These are phyloP conservation scores for Macrophomina tecta DNA, from an alignment of 2,329 filamentous ascomycete species.

Conservation along the genomic window DNA sequence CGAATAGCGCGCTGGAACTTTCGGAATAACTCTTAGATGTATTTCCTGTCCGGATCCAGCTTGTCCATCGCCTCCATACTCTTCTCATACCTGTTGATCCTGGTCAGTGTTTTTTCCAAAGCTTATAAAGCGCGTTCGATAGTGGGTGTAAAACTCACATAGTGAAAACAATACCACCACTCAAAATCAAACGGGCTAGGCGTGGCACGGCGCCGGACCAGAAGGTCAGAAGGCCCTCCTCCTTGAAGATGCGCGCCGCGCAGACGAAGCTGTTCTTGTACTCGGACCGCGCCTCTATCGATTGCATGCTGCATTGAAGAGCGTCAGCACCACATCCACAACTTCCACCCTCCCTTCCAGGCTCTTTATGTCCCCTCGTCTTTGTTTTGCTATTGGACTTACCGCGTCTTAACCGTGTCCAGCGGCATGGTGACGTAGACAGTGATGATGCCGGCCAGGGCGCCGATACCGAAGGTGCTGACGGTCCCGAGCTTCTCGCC, in stretches of 20 bases:
- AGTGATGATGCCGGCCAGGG: constrained; percentile 86
- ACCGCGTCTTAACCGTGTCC: constrained; percentile 88
- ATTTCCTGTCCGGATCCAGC: constrained; percentile 82
- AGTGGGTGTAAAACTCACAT: constrained; percentile 81
- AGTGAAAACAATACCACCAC: constrained; percentile 96
- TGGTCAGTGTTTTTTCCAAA: neutral
- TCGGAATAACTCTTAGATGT: constrained; percentile 61
- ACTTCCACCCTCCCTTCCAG: neutral
- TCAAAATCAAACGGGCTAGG: constrained; percentile 82
- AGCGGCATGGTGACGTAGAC: constrained; percentile 75
- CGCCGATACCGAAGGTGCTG: constrained; percentile 90
- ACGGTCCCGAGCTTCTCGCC: constrained; percentile 91
- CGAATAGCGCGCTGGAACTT: neutral
- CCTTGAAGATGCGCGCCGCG: constrained; percentile 79
- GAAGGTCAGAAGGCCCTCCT: constrained; percentile 88
- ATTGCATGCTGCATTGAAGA: constrained; percentile 75
- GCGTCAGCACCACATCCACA: constrained; percentile 43
- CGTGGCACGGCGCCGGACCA: constrained; percentile 93
- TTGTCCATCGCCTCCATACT: constrained; percentile 84
- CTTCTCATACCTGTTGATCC: constrained; percentile 75
- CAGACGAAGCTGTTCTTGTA: constrained; percentile 92
- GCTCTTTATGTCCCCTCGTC: too few relatives aligned
- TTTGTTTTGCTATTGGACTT: neutral
- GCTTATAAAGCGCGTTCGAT: constrained; percentile 44
- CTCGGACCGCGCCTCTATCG: constrained; percentile 77